These are phyloP conservation scores for Agarophyton chilense DNA, from an alignment of 23 red algal genomes.

Conservation along the genomic window DNA sequence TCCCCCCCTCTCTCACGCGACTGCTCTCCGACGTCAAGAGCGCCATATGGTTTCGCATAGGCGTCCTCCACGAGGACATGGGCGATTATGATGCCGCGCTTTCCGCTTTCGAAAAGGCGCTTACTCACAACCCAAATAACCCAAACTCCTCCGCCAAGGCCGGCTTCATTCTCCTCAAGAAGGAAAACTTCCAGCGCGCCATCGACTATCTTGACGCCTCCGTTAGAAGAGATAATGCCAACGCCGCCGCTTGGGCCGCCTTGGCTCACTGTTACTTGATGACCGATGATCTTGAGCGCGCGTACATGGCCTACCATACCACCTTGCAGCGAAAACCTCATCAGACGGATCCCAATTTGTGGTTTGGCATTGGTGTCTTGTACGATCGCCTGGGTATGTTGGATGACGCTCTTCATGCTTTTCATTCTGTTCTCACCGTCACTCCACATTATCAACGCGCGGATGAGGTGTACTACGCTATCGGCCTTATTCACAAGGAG, in stretches of 20 bases:
- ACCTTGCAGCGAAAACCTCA: slow-evolving; percentile 43
- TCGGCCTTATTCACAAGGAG: slow-evolving; percentile 75
- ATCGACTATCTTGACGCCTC: slow-evolving; percentile 27
- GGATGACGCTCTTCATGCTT: slow-evolving; percentile 55
- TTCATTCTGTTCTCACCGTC: slow-evolving; percentile 48
- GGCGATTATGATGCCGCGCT: slow-evolving; percentile 37
- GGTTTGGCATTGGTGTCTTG: slow-evolving; percentile 76
- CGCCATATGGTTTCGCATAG: slow-evolving; percentile 51
- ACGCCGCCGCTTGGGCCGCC: slow-evolving; percentile 41
- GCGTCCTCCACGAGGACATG: slow-evolving; percentile 19
- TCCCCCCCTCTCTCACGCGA: slow-evolving; percentile 1
- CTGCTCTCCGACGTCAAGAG: slow-evolving; percentile 25
- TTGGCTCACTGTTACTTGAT: slow-evolving; percentile 47
- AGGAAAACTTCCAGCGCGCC: slow-evolving; percentile 8
- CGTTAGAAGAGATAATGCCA: slow-evolving; percentile 4
- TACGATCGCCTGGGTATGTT: slow-evolving; percentile 64
- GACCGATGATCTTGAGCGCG: slow-evolving; percentile 65
- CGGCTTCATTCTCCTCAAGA: slow-evolving; percentile 43
- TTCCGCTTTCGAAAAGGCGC: slow-evolving; percentile 17
- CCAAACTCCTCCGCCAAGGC: not conserved
- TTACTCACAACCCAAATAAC: slow-evolving; percentile 20
- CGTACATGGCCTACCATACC: slow-evolving; percentile 73
- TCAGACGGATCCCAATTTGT: slow-evolving; percentile 49
- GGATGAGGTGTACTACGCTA: slow-evolving; percentile 64
- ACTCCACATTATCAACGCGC: slow-evolving; percentile 41